Percentiles rank a stretch among this genome's conserved stretches.
Evolutionary conservation across 441 rosid genomes (phyloP).

Genomic region (Jatropha multifida): DNA sequence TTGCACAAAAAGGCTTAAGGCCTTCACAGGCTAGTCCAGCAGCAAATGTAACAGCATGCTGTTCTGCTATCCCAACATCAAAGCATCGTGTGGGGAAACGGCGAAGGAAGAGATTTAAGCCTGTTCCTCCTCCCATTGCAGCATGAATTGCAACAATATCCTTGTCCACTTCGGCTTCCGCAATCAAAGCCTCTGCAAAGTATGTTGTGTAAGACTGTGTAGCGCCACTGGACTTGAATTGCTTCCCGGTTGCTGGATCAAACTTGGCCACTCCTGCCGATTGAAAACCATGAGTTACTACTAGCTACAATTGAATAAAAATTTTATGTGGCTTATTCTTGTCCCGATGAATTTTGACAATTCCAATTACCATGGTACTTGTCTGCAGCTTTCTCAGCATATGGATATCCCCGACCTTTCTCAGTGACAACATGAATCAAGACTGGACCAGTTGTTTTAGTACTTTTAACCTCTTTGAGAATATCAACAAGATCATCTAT

Average conservation of each 20-base stretch:
- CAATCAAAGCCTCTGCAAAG: conserved; percentile 87
- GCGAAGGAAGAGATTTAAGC: conserved; percentile 75
- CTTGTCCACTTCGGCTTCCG: conserved; percentile 88
- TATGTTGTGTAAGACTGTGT: conserved; percentile 82
- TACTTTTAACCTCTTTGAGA: conserved; percentile 87
- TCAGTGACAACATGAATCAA: conserved; percentile 92
- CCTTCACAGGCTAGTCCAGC: conserved; percentile 98
- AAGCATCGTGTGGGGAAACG: conserved; percentile 85
- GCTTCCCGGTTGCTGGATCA: conserved; percentile 93
- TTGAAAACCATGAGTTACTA: conserved; percentile 11
- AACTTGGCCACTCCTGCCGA: conserved; percentile 79
- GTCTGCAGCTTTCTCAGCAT: conserved; percentile 92
- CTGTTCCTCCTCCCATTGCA: conserved; percentile 99
- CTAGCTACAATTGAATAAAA: not conserved
- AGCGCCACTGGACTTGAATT: conserved; percentile 58
- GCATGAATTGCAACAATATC: conserved; percentile 90
- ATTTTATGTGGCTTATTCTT: not conserved
- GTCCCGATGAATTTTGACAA: not conserved
- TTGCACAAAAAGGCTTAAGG: conserved; percentile 82
- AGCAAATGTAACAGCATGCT: conserved; percentile 94
- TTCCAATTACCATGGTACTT: conserved; percentile 74
- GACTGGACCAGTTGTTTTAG: conserved; percentile 90
- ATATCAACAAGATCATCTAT: conserved; percentile 77
- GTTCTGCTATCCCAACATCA: conserved; percentile 94
- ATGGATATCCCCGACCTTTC: conserved; percentile 99